A percentile compares a stretch with the other conserved stretches of the same genome.
Conservation (phyloP, 2,329 filamentous ascomycete genomes). For the Aspergillus viridinutans region DNA sequence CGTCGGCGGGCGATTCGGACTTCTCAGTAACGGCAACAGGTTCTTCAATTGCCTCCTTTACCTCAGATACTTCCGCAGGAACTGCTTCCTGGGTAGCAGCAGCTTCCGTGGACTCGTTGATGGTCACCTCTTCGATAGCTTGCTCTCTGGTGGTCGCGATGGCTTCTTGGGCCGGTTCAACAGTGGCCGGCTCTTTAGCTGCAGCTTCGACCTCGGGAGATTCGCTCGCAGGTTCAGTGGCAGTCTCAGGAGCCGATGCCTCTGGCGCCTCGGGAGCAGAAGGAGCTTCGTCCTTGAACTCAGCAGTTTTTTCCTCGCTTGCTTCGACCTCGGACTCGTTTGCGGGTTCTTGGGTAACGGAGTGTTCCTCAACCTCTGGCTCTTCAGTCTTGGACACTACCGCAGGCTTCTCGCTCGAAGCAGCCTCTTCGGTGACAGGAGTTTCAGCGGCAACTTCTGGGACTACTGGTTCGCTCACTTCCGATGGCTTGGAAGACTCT, state of each 20-base stretch:
- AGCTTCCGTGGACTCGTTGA: conserved; percentile 4
- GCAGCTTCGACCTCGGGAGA: conserved; percentile 5
- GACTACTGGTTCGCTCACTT: not conserved
- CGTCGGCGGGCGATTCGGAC: conserved; percentile 2
- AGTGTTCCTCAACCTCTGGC: not conserved
- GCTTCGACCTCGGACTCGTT: not conserved
- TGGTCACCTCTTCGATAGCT: conserved; percentile 7
- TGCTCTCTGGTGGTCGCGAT: conserved; percentile 7
- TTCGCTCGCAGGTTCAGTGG: not conserved
- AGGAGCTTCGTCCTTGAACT: not conserved
- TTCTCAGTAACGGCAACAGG: not conserved
- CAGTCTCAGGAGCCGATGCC: not conserved
- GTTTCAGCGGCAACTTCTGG: not conserved
- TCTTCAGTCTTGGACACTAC: not conserved
- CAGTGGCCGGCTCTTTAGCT: conserved; percentile 6
- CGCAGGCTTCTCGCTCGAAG: not conserved
- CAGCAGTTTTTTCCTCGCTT: not conserved
- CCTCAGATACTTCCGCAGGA: conserved; percentile 1
- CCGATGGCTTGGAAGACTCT: conserved; percentile 1
- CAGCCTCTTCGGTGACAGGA: not conserved
- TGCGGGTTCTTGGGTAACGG: not conserved
- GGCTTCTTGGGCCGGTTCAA: conserved; percentile 2
- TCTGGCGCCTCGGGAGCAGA: not conserved
- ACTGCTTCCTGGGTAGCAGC: not conserved
- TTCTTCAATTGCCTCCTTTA: not conserved